A percentile compares a stretch with the other conserved stretches of the same genome.
Conservation (phyloP, 2,329 filamentous ascomycete genomes). For the Phialemoniopsis sp. region DNA sequence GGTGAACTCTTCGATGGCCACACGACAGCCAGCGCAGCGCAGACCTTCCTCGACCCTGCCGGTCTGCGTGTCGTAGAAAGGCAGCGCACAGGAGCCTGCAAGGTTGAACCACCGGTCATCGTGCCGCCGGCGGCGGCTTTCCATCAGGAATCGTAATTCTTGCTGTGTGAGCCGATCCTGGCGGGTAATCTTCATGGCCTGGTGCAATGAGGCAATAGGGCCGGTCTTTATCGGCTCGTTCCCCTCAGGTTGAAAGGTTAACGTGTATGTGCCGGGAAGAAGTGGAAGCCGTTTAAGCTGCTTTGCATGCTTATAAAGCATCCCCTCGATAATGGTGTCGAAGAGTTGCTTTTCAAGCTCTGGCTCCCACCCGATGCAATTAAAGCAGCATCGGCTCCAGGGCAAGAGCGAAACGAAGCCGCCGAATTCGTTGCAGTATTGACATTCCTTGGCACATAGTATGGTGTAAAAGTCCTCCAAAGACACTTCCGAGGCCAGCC, state of each 20-base stretch:
- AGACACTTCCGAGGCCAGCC: slow-evolving; percentile 14
- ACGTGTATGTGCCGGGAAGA: slow-evolving; percentile 11
- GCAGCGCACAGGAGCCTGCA: slow-evolving; percentile 20
- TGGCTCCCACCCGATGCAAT: slow-evolving; percentile 14
- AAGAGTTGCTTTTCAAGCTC: slow-evolving; percentile 15
- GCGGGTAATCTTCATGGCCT: no score
- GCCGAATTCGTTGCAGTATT: slow-evolving; percentile 16
- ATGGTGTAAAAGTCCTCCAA: slow-evolving; percentile 14
- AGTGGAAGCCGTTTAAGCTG: slow-evolving; percentile 12
- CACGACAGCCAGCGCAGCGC: slow-evolving; percentile 25
- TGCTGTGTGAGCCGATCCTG: no score
- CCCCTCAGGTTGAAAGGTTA: slow-evolving; percentile 8
- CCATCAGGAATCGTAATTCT: no score
- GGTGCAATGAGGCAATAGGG: no score
- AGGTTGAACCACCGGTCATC: no score
- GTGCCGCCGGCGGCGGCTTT: no score
- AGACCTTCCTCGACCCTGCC: slow-evolving; percentile 20
- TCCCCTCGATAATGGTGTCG: no score
- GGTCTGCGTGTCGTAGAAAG: slow-evolving; percentile 17
- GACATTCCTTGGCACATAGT: slow-evolving; percentile 20
- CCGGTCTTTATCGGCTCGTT: no score
- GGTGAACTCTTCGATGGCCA: slow-evolving; percentile 19
- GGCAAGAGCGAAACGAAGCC: slow-evolving; percentile 17
- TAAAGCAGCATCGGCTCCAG: slow-evolving; percentile 21
- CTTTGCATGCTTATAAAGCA: no score